phyloP scores from a whole-genome alignment of 495 filamentous ascomycete species.

The Penicillium longicatenatum region DNA sequence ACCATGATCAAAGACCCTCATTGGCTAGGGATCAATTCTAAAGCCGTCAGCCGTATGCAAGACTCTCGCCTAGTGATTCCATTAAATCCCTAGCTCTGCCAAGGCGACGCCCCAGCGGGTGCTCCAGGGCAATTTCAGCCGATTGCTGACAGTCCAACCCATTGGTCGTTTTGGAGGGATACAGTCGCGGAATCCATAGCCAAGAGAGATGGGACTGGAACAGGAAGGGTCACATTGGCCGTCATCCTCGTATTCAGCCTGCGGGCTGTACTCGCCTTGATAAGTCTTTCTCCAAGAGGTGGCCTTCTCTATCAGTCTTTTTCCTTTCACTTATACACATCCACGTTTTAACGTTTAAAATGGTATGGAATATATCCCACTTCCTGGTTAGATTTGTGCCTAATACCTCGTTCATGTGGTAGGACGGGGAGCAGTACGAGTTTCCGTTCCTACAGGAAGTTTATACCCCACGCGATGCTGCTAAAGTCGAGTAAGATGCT shows the following conservation, averaged over 20 bases:
- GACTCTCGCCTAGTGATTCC: slow-evolving; percentile 2
- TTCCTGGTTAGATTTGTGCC: not conserved
- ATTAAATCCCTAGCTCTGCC: slow-evolving; percentile 3
- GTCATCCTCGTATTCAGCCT: slow-evolving; percentile 15
- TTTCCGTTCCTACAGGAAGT: slow-evolving; percentile 42
- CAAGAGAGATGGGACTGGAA: not conserved
- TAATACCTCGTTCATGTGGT: not conserved
- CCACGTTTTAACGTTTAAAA: not conserved
- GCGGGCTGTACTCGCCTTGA: not conserved
- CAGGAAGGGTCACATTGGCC: slow-evolving; percentile 10
- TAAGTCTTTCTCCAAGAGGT: too few species aligned
- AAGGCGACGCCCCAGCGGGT: slow-evolving; percentile 3
- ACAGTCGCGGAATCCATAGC: slow-evolving; percentile 7
- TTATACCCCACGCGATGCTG: slow-evolving; percentile 28
- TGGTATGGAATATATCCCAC: slow-evolving; percentile 9
- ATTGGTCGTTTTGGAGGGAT: slow-evolving; percentile 13
- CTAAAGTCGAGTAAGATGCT: slow-evolving; percentile 34
- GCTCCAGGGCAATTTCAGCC: slow-evolving; percentile 16
- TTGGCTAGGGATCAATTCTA: not conserved
- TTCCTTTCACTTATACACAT: not conserved
- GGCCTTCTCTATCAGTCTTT: not conserved
- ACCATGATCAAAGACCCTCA: not conserved
- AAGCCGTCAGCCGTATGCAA: not conserved
- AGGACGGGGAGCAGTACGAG: slow-evolving; percentile 33
- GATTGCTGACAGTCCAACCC: not conserved